A percentile compares a stretch with the other conserved stretches of the same genome.
Conservation (phyloP, 305 asterid species). For the Solanum aculeatissimum region DNA sequence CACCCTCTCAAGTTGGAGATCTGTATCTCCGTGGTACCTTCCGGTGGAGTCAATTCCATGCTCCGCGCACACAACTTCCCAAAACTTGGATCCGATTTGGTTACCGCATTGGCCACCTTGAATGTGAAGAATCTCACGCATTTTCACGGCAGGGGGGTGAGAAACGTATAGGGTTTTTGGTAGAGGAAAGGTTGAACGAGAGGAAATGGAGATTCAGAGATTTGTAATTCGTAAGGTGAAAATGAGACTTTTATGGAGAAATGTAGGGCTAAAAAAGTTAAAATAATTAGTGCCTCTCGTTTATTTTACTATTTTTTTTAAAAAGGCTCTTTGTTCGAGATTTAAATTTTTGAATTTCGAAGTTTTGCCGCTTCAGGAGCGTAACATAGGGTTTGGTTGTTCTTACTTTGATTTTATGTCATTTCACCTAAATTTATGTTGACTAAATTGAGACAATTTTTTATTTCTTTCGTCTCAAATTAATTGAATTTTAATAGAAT, state of each 20-base stretch:
- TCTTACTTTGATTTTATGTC: not conserved
- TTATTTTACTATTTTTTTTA: too few relatives aligned
- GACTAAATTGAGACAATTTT: not conserved
- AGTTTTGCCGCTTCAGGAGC: not conserved
- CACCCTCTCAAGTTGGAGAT: slow-evolving; percentile 58
- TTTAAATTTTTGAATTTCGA: not conserved
- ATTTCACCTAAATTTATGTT: not conserved
- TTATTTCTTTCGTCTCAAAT: too few relatives aligned
- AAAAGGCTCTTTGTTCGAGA: not conserved
- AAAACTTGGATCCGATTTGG: slow-evolving; percentile 66
- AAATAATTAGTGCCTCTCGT: not conserved
- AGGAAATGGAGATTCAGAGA: not conserved
- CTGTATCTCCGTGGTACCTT: slow-evolving; percentile 47
- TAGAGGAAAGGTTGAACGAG: not conserved
- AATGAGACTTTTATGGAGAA: not conserved
- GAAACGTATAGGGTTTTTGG: not conserved
- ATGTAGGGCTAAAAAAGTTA: not conserved
- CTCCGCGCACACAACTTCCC: slow-evolving; percentile 78
- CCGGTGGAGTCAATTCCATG: slow-evolving; percentile 71
- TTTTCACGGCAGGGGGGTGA: not conserved
- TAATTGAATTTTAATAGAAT: too few relatives aligned
- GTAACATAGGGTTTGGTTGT: not conserved
- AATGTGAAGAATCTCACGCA: slow-evolving; percentile 72
- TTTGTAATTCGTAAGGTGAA: not conserved
- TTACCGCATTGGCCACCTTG: slow-evolving; percentile 81